Percentiles rank a stretch among this genome's conserved stretches.
Conservation (phyloP, 2,329 filamentous ascomycete genomes). For the Trichoderma sp. region DNA sequence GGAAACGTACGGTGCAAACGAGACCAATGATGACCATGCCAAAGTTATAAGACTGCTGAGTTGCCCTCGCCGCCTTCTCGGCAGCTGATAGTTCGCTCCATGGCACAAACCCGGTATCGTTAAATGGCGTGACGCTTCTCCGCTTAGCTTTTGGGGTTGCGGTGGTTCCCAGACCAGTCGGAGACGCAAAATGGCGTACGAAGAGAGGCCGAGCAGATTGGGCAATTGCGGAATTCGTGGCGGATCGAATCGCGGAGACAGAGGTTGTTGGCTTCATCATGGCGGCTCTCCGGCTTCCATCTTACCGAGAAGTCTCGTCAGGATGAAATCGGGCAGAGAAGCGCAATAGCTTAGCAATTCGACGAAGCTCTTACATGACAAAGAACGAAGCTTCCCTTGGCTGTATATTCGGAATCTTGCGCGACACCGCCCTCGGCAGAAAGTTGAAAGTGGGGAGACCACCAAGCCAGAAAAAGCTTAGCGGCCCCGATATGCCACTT, state of each 20-base stretch:
- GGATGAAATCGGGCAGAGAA: not conserved
- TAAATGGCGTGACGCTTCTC: conserved; percentile 75
- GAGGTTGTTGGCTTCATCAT: conserved; percentile 47
- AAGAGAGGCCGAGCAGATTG: conserved; percentile 36
- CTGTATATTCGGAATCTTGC: conserved; percentile 7
- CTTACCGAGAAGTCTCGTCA: conserved; percentile 25
- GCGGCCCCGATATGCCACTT: conserved; percentile 43
- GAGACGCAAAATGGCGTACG: conserved; percentile 57
- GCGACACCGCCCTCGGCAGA: conserved; percentile 40
- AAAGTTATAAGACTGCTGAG: conserved; percentile 89
- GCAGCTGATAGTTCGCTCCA: conserved; percentile 73
- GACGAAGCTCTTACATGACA: not conserved
- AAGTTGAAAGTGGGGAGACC: conserved; percentile 30
- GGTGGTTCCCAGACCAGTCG: conserved; percentile 44
- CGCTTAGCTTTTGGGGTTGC: conserved; percentile 48
- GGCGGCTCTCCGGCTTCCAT: conserved; percentile 38
- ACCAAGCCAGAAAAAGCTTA: conserved; percentile 34
- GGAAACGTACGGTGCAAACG: conserved; percentile 62
- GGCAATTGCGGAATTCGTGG: conserved; percentile 28
- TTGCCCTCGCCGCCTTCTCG: conserved; percentile 81
- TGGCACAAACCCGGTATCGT: conserved; percentile 77
- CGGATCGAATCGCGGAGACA: conserved; percentile 36
- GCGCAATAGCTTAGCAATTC: not conserved
- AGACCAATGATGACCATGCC: conserved; percentile 72
- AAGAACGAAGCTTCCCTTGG: not conserved